Percentiles rank a stretch among this genome's conserved stretches.
Conservation (phyloP, 148 eudicot genomes). For the Spergularia bocconei region DNA sequence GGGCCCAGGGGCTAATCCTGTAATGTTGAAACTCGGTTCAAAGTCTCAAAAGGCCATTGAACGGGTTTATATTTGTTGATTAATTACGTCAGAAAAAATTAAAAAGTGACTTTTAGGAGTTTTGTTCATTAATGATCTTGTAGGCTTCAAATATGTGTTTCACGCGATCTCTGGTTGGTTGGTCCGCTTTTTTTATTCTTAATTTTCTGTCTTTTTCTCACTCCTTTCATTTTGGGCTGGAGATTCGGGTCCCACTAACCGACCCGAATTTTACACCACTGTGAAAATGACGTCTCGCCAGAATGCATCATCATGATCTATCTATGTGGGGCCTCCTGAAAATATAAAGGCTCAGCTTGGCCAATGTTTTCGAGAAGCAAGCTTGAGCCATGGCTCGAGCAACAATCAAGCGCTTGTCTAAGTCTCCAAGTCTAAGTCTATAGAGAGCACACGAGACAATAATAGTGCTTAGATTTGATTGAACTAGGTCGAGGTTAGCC, state of each 20-base stretch:
- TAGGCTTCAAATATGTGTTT: slow-evolving; percentile 27
- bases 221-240: not conserved
- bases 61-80: slow-evolving; percentile 12
- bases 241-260: slow-evolving; percentile 35
- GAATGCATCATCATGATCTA: slow-evolving; percentile 20
- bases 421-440: no score
- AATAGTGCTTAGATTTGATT: no score
- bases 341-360: not conserved
- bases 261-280: slow-evolving; percentile 31
- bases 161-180: slow-evolving; percentile 51
- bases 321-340: not conserved
- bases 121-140: slow-evolving; percentile 28
- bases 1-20: slow-evolving; percentile 6
- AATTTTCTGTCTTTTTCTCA: not conserved
- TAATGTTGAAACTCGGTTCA: slow-evolving; percentile 2
- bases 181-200: slow-evolving; percentile 24
- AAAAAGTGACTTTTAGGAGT: slow-evolving; percentile 25
- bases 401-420: not conserved
- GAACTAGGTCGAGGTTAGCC: no score
- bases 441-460: no score
- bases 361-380: slow-evolving; percentile 1
- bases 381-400: slow-evolving; percentile 6
- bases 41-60: slow-evolving; percentile 1
- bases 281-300: slow-evolving; percentile 47
- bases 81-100: not conserved